Conservation (phyloP, 192 early-diverging fungal genomes). For the Linnemannia schmuckeri region DNA sequence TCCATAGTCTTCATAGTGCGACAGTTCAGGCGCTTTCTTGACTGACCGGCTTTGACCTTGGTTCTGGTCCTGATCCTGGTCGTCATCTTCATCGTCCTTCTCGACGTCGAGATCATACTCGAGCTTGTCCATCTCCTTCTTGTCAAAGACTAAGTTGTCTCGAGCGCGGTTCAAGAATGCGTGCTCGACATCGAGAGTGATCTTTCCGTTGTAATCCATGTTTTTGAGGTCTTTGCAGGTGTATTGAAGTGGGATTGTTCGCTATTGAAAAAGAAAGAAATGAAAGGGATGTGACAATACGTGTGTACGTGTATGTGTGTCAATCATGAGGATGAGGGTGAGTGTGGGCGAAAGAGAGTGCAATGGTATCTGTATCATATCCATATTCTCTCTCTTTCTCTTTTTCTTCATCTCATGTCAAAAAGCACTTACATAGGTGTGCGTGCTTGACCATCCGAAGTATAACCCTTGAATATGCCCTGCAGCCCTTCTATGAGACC, state of each 20-base stretch:
- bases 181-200: conserved; percentile 16
- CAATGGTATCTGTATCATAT: conserved; percentile 6
- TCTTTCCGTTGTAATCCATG: conserved; percentile 21
- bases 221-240: conserved; percentile 46
- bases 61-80: background rate
- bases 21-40: conserved; percentile 9
- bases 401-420: background rate
- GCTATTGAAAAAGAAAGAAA: conserved; percentile 13
- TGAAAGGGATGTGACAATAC: background rate
- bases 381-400: background rate
- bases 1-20: conserved; percentile 49
- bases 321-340: background rate
- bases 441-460: background rate
- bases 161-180: conserved; percentile 36
- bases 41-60: background rate
- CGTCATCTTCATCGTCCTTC: conserved; percentile 14
- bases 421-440: conserved; percentile 42
- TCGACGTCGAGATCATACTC: background rate
- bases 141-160: conserved; percentile 35
- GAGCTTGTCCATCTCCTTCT: conserved; percentile 16
- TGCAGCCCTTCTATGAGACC: background rate
- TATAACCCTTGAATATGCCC: background rate
- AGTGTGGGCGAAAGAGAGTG: conserved; percentile 40
- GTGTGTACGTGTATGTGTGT: too few relatives aligned
- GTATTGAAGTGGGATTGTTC: conserved; percentile 15